A percentile compares a stretch with the other conserved stretches of the same genome.
phyloP scores from a whole-genome alignment of 305 asterid species.

The Solanum hybrid region DNA sequence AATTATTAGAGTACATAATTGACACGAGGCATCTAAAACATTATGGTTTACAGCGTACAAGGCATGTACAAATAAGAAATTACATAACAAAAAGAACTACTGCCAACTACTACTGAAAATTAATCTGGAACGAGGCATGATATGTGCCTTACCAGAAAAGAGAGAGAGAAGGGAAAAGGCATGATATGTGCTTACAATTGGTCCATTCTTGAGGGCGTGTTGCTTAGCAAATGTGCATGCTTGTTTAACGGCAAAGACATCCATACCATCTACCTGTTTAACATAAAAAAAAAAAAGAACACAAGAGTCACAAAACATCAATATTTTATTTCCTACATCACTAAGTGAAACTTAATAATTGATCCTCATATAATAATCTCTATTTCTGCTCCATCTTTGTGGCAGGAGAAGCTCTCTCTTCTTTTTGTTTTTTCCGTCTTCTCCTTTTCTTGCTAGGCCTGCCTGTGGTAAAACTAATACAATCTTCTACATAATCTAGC shows the following conservation, averaged over 20 bases:
- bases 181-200: slow-evolving; percentile 54
- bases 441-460: not conserved
- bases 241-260: slow-evolving; percentile 84
- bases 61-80: not conserved
- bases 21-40: not conserved
- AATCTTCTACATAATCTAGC: not conserved
- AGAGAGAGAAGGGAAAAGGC: not conserved
- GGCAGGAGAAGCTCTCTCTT: not conserved
- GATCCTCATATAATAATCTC: not conserved
- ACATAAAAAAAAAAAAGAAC: not conserved
- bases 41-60: not conserved
- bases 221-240: slow-evolving; percentile 93
- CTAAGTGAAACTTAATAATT: not conserved
- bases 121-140: not conserved
- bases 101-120: not conserved
- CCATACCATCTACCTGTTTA: slow-evolving; percentile 92
- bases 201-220: slow-evolving; percentile 81
- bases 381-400: not conserved
- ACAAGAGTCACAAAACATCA: not conserved
- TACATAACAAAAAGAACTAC: not conserved
- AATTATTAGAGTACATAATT: not conserved
- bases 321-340: not conserved
- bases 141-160: slow-evolving; percentile 8
- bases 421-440: not conserved
- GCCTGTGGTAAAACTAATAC: not conserved